phyloP scores from a whole-genome alignment of 768 basidiomycete species.

The Cyclocybe aegerita region DNA sequence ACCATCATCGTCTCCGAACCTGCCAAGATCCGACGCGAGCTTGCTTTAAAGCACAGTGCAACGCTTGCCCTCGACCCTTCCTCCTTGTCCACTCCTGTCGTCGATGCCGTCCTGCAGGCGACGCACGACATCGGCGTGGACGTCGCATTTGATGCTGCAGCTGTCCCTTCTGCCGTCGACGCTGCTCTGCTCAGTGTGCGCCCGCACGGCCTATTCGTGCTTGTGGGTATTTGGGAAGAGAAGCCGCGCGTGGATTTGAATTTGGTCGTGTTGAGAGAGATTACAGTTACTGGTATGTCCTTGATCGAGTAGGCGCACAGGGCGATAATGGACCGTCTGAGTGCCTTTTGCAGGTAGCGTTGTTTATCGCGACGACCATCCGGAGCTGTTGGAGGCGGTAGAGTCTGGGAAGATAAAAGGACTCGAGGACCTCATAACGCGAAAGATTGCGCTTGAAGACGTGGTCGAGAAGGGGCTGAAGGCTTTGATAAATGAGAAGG shows the following conservation, averaged over 20 bases:
- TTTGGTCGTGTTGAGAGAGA: conserved; percentile 34
- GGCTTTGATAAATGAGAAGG: conserved; percentile 37
- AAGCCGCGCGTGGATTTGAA: conserved; percentile 34
- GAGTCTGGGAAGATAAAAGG: conserved; percentile 35
- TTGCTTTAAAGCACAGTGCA: conserved; percentile 37
- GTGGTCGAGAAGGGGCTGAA: conserved; percentile 42
- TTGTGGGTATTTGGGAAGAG: conserved; percentile 45
- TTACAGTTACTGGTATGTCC: conserved; percentile 33
- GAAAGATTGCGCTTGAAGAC: conserved; percentile 38
- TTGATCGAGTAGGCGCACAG: not conserved
- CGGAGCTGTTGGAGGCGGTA: conserved; percentile 37
- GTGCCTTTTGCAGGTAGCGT: conserved; percentile 26
- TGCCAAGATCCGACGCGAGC: conserved; percentile 32
- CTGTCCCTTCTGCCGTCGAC: conserved; percentile 36
- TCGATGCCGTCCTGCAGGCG: conserved; percentile 20
- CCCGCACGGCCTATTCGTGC: conserved; percentile 38
- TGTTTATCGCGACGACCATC: conserved; percentile 38
- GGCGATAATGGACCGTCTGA: not conserved
- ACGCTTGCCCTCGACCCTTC: conserved; percentile 35
- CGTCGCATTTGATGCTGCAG: conserved; percentile 48
- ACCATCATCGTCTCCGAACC: conserved; percentile 42
- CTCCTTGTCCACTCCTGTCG: conserved; percentile 10
- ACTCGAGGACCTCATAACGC: conserved; percentile 42
- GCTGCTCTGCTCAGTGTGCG: conserved; percentile 34
- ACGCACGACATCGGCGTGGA: conserved; percentile 38